These are phyloP conservation scores for Pythium guiyangense DNA, from an alignment of 352 stramenopile genomes.

Conservation along the genomic window DNA sequence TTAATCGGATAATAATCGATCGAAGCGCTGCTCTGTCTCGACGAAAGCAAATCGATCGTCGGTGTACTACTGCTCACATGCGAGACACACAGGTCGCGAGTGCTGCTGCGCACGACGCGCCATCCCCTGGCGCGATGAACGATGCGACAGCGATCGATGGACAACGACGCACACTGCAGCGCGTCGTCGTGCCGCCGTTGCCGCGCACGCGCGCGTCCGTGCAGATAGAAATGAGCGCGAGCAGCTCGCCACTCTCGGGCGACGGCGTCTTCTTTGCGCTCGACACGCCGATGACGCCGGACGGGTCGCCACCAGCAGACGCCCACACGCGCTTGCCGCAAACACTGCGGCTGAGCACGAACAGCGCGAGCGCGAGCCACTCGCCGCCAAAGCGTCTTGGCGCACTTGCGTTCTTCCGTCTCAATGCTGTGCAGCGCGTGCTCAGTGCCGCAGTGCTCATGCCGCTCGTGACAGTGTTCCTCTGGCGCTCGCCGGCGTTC, in stretches of 20 bases:
- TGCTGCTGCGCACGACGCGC: too few relatives aligned
- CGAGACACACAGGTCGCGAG: too few relatives aligned
- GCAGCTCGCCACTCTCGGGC: constrained; percentile 5
- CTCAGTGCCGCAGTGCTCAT: constrained; percentile 51
- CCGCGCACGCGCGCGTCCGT: not conserved
- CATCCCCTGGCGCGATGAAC: too few relatives aligned
- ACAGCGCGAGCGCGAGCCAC: not conserved
- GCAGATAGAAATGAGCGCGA: not conserved
- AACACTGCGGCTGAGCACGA: not conserved
- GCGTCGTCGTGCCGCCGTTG: not conserved
- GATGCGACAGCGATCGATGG: too few relatives aligned
- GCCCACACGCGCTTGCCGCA: not conserved
- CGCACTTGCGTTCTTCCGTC: constrained; percentile 14
- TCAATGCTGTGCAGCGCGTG: constrained; percentile 59
- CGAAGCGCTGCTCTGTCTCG: too few relatives aligned
- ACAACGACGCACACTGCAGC: not conserved
- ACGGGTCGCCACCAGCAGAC: constrained; percentile 2
- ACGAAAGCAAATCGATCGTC: too few relatives aligned
- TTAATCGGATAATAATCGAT: too few relatives aligned
- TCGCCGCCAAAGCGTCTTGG: not conserved
- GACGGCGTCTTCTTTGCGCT: constrained; percentile 11
- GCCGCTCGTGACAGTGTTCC: constrained; percentile 59
- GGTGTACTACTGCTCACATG: too few relatives aligned
- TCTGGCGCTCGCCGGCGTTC: constrained; percentile 61
- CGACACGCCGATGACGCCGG: constrained; percentile 13